Evolutionary conservation across 257 asterid genomes (phyloP).

Genomic region (Rehmannia glutinosa): DNA sequence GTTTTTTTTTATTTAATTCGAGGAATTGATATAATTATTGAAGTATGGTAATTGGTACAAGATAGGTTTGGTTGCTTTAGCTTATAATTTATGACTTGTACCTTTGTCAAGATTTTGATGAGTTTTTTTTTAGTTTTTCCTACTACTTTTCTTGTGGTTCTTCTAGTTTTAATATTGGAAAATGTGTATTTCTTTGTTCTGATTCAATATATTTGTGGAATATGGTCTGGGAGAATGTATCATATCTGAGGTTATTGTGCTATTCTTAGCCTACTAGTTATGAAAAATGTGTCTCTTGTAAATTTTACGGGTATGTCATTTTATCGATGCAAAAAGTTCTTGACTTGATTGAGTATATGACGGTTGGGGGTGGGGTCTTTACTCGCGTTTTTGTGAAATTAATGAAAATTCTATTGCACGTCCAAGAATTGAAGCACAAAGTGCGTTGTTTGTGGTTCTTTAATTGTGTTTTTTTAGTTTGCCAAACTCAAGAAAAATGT

Average conservation of each 20-base stretch:
- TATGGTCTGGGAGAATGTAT: not conserved
- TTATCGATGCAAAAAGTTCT: too few relatives aligned
- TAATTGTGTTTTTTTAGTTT: not conserved
- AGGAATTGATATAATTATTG: not conserved
- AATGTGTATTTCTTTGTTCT: not conserved
- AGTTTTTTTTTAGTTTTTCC: not conserved
- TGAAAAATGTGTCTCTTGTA: not conserved
- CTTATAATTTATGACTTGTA: not conserved
- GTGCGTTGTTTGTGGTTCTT: not conserved
- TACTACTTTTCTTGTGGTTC: not conserved
- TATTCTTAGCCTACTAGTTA: not conserved
- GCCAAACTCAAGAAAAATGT: not conserved
- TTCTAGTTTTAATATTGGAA: not conserved
- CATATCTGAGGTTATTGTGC: not conserved
- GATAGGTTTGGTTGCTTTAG: not conserved
- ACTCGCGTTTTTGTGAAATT: not conserved
- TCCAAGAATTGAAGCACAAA: not conserved
- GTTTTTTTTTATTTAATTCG: not conserved
- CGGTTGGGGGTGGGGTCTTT: not conserved
- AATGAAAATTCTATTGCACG: not conserved
- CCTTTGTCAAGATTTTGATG: not conserved
- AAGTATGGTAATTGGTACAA: not conserved
- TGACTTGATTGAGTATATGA: too few relatives aligned
- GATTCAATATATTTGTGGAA: not conserved
- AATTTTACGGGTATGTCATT: not conserved